Conservation (phyloP, 139 green algal species). For the Dunaliella sp. region DNA sequence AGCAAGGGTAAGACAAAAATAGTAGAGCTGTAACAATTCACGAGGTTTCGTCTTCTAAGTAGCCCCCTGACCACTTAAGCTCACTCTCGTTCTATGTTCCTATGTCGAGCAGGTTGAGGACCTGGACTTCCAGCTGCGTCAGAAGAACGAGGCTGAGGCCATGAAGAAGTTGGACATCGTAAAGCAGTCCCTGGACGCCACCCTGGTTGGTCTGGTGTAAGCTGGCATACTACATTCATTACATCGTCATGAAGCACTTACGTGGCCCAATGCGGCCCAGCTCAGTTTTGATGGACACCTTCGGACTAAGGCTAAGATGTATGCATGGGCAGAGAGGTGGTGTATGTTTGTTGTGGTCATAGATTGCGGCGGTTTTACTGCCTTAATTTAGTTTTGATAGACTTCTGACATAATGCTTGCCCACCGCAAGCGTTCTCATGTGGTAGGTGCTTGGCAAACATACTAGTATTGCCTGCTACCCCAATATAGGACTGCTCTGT, state of each 20-base stretch:
- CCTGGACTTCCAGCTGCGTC: slow-evolving; percentile 81
- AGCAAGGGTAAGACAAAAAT: no score
- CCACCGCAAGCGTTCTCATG: not conserved
- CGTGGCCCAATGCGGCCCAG: slow-evolving; percentile 1
- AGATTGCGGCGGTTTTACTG: not conserved
- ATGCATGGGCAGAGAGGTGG: no score
- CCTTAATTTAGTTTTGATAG: not conserved
- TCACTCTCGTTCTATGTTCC: no score
- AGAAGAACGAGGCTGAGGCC: slow-evolving; percentile 76
- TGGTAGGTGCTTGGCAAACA: not conserved
- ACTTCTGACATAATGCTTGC: not conserved
- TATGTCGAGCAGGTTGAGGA: slow-evolving; percentile 74
- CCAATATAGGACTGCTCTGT: no score
- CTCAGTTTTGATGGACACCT: not conserved
- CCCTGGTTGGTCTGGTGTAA: slow-evolving; percentile 54
- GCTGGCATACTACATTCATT: no score
- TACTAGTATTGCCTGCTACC: not conserved
- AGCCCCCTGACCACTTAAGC: no score
- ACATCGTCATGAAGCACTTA: no score
- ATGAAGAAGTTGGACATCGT: slow-evolving; percentile 46
- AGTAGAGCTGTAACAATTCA: no score
- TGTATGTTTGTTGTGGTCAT: not conserved
- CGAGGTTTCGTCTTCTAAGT: no score
- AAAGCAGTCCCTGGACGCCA: slow-evolving; percentile 62
- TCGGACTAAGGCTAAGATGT: no score